These are phyloP conservation scores for Solanum appendiculatum DNA, from an alignment of 257 asterid species.

Conservation along the genomic window DNA sequence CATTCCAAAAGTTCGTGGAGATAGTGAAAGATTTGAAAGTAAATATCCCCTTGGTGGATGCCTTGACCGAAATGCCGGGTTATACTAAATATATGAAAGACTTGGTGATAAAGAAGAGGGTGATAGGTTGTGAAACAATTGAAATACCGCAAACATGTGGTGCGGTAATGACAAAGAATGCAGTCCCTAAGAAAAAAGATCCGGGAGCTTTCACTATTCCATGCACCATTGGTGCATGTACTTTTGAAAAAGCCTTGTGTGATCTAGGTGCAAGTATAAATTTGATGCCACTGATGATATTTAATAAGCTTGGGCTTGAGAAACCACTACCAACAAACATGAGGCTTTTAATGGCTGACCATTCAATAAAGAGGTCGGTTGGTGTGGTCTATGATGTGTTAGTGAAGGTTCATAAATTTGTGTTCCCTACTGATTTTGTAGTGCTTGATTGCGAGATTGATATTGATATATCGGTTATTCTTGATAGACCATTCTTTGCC, in stretches of 20 bases:
- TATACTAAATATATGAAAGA: not conserved
- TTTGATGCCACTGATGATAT: too few species aligned
- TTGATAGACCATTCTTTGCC: too few species aligned
- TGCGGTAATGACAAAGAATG: not conserved
- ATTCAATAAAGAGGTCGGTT: too few species aligned
- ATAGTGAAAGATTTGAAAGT: not conserved
- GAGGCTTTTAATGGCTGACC: not conserved
- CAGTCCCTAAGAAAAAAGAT: not conserved
- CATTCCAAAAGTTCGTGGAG: not conserved
- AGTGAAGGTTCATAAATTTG: too few species aligned
- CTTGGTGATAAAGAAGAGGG: too few species aligned
- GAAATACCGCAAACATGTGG: not conserved
- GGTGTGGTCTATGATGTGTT: not conserved
- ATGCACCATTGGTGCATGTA: not conserved
- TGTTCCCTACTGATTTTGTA: too few species aligned
- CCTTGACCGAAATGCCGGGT: not conserved
- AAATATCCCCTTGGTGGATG: not conserved
- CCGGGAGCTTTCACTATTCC: not conserved
- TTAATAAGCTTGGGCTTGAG: not conserved
- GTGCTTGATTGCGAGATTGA: too few species aligned
- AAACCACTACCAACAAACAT: not conserved
- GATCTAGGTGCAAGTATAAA: not conserved
- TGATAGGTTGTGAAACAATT: not conserved
- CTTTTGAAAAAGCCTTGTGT: not conserved
- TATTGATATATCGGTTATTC: too few species aligned